Evolutionary conservation across 345 rosid species (phyloP), one percentile per base, ranked within the genome.

Genomic region (Populus simonii): DNA sequence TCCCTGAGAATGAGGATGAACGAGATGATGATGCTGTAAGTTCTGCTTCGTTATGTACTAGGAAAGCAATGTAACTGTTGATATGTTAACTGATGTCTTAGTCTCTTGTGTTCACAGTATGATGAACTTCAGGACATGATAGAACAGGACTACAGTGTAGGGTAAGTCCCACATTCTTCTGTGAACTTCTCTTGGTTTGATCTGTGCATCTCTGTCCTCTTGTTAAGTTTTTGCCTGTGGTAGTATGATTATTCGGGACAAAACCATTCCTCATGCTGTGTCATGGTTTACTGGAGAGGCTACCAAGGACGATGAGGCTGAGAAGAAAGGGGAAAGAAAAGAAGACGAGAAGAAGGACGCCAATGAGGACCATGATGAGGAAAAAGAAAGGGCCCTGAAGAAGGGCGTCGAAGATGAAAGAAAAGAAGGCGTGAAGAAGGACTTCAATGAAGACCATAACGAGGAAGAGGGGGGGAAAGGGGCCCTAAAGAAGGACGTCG

Each of bases 201-300:
- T 31, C 8, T 13, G 23, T 29, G 39, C 38, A 20, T 31, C 71
- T 41, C 29, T 23, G 45, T n/a, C 10, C 38, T 35, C 6, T 53
- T 38, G 16, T 27, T 31, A 31, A 31, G 16, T 10, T 66, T 41
- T 75, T 49, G 5, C 12, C 20, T 43, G n/a, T 75, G 29, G 39
- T 38, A 38, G 39, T 38, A 1, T 38, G 33, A 66, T 67, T 20
- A 72, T 79, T 72, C 81, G 81, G 66, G 77, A 79, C 72, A 79
- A 67, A 73, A 79, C 72, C 39, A 79, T 72, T 27, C 81, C 76
- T 35, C 77, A 73, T 73, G 81, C 81, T 49, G 77, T 73, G 16
- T 79, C 81, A 51, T 73, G 77, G 81, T 79, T 33, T 38, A 79
- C 81, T 17, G 81, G 81, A 51, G 81, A 73, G 77, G 81, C 81